A percentile compares a stretch with the other conserved stretches of the same genome.
These are phyloP conservation scores for Fusarium liriodendri DNA, from an alignment of 2,329 filamentous ascomycete species.

Conservation along the genomic window DNA sequence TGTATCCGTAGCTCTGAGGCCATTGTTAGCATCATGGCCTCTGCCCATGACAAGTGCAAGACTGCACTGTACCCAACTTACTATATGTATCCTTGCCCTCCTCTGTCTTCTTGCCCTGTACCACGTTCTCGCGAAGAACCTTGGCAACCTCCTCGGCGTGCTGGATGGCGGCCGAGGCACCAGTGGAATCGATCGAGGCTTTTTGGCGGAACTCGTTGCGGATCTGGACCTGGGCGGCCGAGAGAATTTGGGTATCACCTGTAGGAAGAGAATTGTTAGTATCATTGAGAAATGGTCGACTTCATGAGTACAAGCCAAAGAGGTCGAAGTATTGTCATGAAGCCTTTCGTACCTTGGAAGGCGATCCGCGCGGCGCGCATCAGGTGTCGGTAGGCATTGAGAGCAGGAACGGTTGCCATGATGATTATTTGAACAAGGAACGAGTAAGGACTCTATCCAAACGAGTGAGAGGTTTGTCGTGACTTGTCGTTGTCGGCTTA, in stretches of 20 bases:
- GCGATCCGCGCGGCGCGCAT: conserved; percentile 84
- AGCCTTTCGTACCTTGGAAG: conserved; percentile 74
- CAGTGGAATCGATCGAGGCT: conserved; percentile 66
- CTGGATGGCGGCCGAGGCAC: conserved; percentile 72
- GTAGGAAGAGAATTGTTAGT: conserved; percentile 1
- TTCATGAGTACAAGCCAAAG: neutral
- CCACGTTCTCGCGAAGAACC: conserved; percentile 84
- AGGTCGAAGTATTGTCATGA: neutral
- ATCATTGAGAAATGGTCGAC: neutral
- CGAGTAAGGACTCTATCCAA: neutral
- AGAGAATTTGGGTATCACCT: conserved; percentile 79
- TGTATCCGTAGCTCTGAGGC: conserved; percentile 86
- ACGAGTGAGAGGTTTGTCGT: neutral
- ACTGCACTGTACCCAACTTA: conserved; percentile 53
- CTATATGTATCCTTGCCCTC: conserved; percentile 64
- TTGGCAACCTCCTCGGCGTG: conserved; percentile 86
- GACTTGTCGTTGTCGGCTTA: neutral
- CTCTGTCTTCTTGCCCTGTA: conserved; percentile 77
- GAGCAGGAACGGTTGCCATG: conserved; percentile 64
- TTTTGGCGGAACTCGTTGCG: conserved; percentile 79
- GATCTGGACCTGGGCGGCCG: conserved; percentile 78
- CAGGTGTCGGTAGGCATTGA: conserved; percentile 83
- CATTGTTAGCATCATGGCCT: neutral
- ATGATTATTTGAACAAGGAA: neutral
- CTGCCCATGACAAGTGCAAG: neutral